Evolutionary conservation across 371 early-diverging fungal genomes (phyloP).

Genomic region (Synchytrium microbalum): DNA sequence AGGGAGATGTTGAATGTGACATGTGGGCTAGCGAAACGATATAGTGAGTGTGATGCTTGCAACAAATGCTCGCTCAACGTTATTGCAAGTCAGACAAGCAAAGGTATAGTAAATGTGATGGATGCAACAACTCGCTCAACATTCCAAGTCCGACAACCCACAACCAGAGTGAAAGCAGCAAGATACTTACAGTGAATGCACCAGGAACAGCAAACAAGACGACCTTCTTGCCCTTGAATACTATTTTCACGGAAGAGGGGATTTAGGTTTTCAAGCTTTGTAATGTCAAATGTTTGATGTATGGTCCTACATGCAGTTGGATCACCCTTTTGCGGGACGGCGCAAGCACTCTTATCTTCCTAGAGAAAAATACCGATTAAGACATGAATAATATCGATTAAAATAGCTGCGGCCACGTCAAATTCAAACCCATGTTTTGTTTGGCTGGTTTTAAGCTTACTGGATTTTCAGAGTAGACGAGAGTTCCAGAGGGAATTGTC

Average conservation of each 20-base stretch:
- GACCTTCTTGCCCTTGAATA: constrained; percentile 65
- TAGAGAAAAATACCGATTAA: too few relatives aligned
- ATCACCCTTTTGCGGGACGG: not conserved
- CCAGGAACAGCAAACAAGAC: constrained; percentile 73
- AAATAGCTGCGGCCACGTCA: too few relatives aligned
- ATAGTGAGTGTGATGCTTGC: not conserved
- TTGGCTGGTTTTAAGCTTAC: not conserved
- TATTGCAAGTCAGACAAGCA: not conserved
- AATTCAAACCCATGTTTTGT: too few relatives aligned
- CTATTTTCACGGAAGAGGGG: not conserved
- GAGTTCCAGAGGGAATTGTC: not conserved
- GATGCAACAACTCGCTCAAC: not conserved
- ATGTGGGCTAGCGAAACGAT: constrained; percentile 42
- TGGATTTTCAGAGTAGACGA: not conserved
- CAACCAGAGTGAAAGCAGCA: not conserved
- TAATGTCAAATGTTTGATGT: too few relatives aligned
- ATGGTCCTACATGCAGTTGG: not conserved
- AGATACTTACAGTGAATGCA: constrained; percentile 50
- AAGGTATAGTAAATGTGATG: not conserved
- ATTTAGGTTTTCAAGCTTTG: not conserved
- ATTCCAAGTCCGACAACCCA: too few relatives aligned
- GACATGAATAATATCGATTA: too few relatives aligned
- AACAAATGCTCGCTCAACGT: not conserved
- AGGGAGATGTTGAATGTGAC: constrained; percentile 56
- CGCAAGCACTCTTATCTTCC: too few relatives aligned